Conservation (phyloP, 140 eudicot species). For the Cichorium intybus region DNA sequence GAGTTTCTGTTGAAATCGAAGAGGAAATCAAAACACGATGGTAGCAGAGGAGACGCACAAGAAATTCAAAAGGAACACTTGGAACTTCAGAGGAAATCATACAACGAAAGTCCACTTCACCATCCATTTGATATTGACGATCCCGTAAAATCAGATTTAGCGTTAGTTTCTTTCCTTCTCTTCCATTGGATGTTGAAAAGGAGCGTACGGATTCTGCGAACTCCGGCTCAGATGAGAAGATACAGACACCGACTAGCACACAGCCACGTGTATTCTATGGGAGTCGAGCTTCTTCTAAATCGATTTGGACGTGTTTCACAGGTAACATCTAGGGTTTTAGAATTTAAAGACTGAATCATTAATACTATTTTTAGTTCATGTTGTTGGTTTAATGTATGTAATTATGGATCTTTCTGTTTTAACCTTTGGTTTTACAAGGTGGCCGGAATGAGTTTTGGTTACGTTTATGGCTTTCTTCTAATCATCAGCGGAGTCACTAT, state of each 20-base stretch:
- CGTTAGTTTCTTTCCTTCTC: too few relatives aligned
- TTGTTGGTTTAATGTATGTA: constrained; percentile 18
- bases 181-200: constrained; percentile 72
- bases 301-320: constrained; percentile 1
- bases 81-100: too few relatives aligned
- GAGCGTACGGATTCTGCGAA: constrained; percentile 66
- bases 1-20: too few relatives aligned
- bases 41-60: too few relatives aligned
- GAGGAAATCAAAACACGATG: too few relatives aligned
- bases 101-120: too few relatives aligned
- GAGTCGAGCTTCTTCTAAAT: constrained; percentile 90
- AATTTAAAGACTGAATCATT: constrained; percentile 21
- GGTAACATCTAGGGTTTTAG: constrained; percentile 29
- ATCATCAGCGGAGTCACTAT: constrained; percentile 58
- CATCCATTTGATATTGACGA: too few relatives aligned
- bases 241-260: constrained; percentile 52
- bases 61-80: too few relatives aligned
- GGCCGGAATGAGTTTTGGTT: constrained; percentile 97
- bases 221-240: constrained; percentile 69
- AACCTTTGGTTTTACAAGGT: constrained; percentile 31
- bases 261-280: constrained; percentile 97
- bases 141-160: too few relatives aligned
- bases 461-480: constrained; percentile 76
- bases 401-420: constrained; percentile 25
- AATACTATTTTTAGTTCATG: constrained; percentile 26